Conservation (phyloP, 805 yeast species). For the Cyberlindnera meyerae region DNA sequence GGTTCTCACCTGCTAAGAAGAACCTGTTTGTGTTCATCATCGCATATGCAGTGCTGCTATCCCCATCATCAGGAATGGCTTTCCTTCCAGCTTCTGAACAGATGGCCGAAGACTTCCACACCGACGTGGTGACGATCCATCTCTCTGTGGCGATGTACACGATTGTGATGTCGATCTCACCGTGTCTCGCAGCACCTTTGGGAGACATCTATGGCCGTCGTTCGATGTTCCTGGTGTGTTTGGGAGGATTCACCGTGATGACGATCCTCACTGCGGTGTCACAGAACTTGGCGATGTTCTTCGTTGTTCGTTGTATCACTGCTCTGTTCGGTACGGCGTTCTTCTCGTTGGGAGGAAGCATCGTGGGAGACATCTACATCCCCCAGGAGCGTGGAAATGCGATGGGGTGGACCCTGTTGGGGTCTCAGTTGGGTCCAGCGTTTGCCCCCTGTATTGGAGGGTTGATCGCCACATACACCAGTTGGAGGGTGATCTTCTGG, state of each 20-base stretch:
- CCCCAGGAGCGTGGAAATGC: conserved; percentile 48
- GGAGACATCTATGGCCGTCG: conserved; percentile 48
- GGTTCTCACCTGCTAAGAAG: conserved; percentile 5
- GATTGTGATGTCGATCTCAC: conserved; percentile 44
- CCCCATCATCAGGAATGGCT: conserved; percentile 7
- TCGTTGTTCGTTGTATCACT: conserved; percentile 42
- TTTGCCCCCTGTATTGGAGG: conserved; percentile 54
- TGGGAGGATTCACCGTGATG: conserved; percentile 27
- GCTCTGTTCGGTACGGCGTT: conserved; percentile 54
- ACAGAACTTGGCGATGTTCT: conserved; percentile 48
- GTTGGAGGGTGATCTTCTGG: conserved; percentile 51
- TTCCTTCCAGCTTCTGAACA: conserved; percentile 3
- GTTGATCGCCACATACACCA: conserved; percentile 42
- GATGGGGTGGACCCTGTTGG: conserved; percentile 44
- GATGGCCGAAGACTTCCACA: conserved; percentile 3
- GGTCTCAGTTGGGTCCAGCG: conserved; percentile 51
- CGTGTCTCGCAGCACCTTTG: conserved; percentile 44
- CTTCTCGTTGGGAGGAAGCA: conserved; percentile 46
- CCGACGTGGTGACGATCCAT: conserved; percentile 4
- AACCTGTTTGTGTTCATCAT: conserved; percentile 1
- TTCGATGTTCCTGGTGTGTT: conserved; percentile 37
- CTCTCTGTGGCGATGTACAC: conserved; percentile 4
- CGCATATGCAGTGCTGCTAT: conserved; percentile 3
- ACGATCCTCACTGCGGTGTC: conserved; percentile 39
- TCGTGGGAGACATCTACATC: conserved; percentile 37